Conservation (phyloP, 352 stramenopile species). For the Pythium rishiriense region DNA sequence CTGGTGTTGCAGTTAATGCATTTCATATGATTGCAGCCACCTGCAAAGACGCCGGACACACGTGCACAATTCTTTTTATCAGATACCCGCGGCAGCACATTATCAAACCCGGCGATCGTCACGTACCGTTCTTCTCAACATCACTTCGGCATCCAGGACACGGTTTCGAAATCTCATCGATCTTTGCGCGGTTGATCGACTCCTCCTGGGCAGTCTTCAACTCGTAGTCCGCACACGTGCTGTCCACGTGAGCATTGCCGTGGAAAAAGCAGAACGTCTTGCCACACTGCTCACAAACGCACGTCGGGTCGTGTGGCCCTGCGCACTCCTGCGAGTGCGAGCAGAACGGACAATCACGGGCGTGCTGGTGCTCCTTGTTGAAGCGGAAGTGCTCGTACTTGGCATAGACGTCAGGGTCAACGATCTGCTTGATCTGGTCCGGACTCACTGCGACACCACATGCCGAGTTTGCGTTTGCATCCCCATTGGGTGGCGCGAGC, state of each 20-base stretch:
- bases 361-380: constrained; percentile 17
- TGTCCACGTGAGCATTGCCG: constrained; percentile 4
- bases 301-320: background rate
- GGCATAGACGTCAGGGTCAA: background rate
- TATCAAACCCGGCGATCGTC: too few species aligned
- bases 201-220: constrained; percentile 7
- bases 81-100: too few species aligned
- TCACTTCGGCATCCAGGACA: constrained; percentile 18
- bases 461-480: background rate
- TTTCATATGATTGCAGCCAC: constrained; percentile 28
- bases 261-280: constrained; percentile 11
- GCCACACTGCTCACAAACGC: constrained; percentile 9
- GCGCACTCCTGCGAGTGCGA: background rate
- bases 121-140: constrained; percentile 26
- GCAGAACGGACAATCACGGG: constrained; percentile 14
- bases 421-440: background rate
- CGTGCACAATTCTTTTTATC: too few species aligned
- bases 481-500: too few species aligned
- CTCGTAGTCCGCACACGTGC: constrained; percentile 13
- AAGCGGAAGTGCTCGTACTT: constrained; percentile 11
- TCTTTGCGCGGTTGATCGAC: constrained; percentile 12
- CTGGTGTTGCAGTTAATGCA: constrained; percentile 16
- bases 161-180: constrained; percentile 18
- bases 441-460: background rate
- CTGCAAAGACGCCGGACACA: too few species aligned